Evolutionary conservation across 345 rosid genomes (phyloP), one percentile per base, ranked within the genome.

Genomic region (Ceriops tagal): DNA sequence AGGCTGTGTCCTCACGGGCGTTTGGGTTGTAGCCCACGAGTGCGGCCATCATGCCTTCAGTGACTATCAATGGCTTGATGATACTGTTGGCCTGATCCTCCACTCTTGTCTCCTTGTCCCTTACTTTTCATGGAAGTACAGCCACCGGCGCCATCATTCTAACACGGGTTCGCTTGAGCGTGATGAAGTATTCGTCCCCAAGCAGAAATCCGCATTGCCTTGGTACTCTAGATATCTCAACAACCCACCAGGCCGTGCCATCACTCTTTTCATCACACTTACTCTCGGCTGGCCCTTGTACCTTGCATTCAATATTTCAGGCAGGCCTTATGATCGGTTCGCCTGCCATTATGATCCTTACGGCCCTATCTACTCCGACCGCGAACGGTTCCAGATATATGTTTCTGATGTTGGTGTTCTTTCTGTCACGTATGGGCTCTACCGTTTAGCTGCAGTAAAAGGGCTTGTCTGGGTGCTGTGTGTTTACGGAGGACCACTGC

Each of bases 41-140:
- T 93, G 98, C 2, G 97, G 98, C 64, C 98, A 93, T 79, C 96
- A 93, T 30, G 96, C 98, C 59, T 91, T 93, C 80, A 93, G 98
- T 57, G 92, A 89, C 58, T 86, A 89, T 78, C 92, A 91, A 4
- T 91, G 90, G 96, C 85, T 91, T 0, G 97, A 93, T 55, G 92
- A 93, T 80, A 74, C 81, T 0, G 93, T 93, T 16, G 98, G 98
- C 69, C 84, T 91, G 20, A 39, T 87, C 80, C 84, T 91, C 70
- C 98, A 93, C 75, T 93, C 98, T 1, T 71, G 64, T 58, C 92
- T 93, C 74, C 85, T 91, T 20, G 92, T 89, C 53, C 98, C 98
- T 16, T 91, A 88, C 86, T 93, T 93, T 75, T 93, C 98, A 1
- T 93, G 92, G 92, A 93, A 93, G 49, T 82, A 86, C 62, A 93